phyloP scores from a whole-genome alignment of 2,329 filamentous ascomycete genomes.

The Ophiostoma perfectum region DNA sequence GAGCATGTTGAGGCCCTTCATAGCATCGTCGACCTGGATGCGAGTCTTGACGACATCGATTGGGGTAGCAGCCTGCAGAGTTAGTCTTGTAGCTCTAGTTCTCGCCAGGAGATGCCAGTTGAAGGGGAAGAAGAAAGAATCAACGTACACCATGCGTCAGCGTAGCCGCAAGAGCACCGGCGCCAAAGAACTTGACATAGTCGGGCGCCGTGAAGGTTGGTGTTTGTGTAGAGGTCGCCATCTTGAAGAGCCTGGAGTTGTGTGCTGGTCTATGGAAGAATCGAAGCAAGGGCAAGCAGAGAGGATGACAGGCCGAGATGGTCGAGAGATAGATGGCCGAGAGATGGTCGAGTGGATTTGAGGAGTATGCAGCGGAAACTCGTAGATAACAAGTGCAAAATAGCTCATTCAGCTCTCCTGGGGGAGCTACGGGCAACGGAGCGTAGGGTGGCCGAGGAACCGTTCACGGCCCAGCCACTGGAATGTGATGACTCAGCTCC shows the following conservation, averaged over 20 bases:
- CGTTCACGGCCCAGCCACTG: slow-evolving; percentile 1
- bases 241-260: neutral
- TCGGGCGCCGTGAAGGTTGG: slow-evolving; percentile 41
- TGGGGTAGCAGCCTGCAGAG: slow-evolving; percentile 45
- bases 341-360: neutral
- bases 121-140: too few species aligned
- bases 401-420: slow-evolving; percentile 14
- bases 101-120: neutral
- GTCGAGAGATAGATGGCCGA: neutral
- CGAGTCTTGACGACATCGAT: slow-evolving; percentile 78
- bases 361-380: neutral
- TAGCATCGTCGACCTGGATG: slow-evolving; percentile 80
- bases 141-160: slow-evolving; percentile 45
- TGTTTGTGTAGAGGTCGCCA: slow-evolving; percentile 24
- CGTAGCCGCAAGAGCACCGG: slow-evolving; percentile 49
- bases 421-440: neutral
- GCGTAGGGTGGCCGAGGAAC: slow-evolving; percentile 1
- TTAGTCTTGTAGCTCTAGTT: neutral
- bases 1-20: slow-evolving; percentile 80
- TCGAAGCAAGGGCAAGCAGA: neutral
- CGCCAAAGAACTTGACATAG: slow-evolving; percentile 50
- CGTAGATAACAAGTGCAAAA: neutral
- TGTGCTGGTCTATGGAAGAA: neutral
- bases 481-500: slow-evolving; percentile 11
- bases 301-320: neutral